Base-by-base conservation (phyloP, 2,329 filamentous ascomycete genomes). In the Aspergillus floridensis region DNA sequence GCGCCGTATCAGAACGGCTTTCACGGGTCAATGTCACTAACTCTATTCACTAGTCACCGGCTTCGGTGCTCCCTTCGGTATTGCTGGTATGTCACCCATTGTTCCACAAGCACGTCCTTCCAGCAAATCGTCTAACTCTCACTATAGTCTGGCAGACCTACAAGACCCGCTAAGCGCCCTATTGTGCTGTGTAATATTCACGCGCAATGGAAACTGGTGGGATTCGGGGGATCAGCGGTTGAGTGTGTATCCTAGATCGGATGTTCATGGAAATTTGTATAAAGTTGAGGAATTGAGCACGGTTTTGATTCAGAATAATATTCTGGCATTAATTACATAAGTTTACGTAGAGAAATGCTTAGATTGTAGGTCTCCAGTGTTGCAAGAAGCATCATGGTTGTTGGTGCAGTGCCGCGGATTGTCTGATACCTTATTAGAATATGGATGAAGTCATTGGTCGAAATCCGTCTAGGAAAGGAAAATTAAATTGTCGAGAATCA, bases 61-160 rank as follows among this genome's bases (percentile, higher is more conserved):
- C 68, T 88, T 88, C 76, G 74, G 76, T 63, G 68, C 81, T 64
- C 86, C 86, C 57, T 87, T 88, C 77, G 82, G 76, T 74, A 82
- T 88, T 78, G 86, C 86, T 72, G 83, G 86, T 88, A 82, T 80
- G 84, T 68, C 66, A 51, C 38, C 59, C 49, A 56, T 57, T 21
- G 10, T 26, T 48, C 22, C 32, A 8, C 26, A 16, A 44, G 7
- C 14, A 11, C 24, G 14, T 26, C 11, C 24, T 35, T 6, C 51
- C 21, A 41, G 11, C 21, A 19, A 16, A 19, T n/a, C 4, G 38
- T 38, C 66, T 72, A 62, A 75, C 71, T 38, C 35, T 56, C 49
- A 46, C 52, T 70, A 60, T 73, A 88, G 86, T 86, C 73, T 88
- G 86, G 86, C 86, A 88, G 79, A 85, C 82, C 63, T 82, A 85